These are phyloP conservation scores for Globisporangium apiculatum DNA, from an alignment of 352 stramenopile genomes.

Conservation along the genomic window DNA sequence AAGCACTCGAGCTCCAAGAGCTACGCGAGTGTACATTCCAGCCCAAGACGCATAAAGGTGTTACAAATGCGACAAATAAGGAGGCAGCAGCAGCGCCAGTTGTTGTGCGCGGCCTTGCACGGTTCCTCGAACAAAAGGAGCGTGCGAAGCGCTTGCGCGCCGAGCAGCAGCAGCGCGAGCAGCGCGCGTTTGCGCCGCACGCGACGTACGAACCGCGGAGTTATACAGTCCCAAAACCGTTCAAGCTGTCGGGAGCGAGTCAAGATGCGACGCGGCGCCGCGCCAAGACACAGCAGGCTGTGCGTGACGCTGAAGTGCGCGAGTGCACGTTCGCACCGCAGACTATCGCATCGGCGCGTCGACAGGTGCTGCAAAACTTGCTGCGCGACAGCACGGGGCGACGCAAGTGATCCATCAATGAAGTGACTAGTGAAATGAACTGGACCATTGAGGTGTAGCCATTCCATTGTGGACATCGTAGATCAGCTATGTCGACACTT, in stretches of 20 bases:
- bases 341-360: slow-evolving; percentile 49
- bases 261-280: slow-evolving; percentile 41
- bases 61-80: not conserved
- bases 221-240: slow-evolving; percentile 71
- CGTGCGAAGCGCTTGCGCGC: slow-evolving; percentile 55
- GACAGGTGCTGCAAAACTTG: slow-evolving; percentile 43
- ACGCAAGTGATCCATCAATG: no score
- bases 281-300: slow-evolving; percentile 35
- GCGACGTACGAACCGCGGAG: slow-evolving; percentile 51
- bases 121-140: slow-evolving; percentile 74
- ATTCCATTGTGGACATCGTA: no score
- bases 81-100: slow-evolving; percentile 22
- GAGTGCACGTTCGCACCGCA: slow-evolving; percentile 55
- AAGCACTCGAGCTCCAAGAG: slow-evolving; percentile 48
- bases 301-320: slow-evolving; percentile 39
- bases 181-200: slow-evolving; percentile 55
- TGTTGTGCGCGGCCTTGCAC: slow-evolving; percentile 67
- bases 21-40: slow-evolving; percentile 82
- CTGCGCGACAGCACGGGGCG: slow-evolving; percentile 15
- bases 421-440: no score
- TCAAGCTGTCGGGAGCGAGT: slow-evolving; percentile 60
- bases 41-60: slow-evolving; percentile 36
- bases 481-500: no score
- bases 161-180: slow-evolving; percentile 55
- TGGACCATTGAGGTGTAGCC: no score